A percentile compares a stretch with the other conserved stretches of the same genome.
These are phyloP conservation scores for Suhomyces chickasaworum DNA, from an alignment of 1,139 yeast species.

Conservation along the genomic window DNA sequence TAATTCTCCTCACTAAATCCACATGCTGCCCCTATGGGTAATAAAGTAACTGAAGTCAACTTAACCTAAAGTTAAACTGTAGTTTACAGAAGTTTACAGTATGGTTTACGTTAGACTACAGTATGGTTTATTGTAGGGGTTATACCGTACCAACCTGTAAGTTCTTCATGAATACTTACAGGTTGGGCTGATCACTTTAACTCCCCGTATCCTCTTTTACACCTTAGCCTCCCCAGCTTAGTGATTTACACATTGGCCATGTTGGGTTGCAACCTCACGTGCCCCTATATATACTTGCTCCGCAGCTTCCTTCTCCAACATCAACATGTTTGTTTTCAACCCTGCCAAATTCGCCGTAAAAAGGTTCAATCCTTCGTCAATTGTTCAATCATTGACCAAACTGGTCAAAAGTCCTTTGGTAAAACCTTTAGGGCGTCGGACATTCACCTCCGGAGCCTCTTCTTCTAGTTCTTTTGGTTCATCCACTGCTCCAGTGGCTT, in stretches of 20 bases:
- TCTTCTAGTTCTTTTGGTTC: too few species aligned
- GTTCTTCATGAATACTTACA: neutral
- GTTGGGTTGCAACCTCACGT: slow-evolving; percentile 9
- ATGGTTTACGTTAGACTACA: too few species aligned
- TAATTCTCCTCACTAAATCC: too few species aligned
- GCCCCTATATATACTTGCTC: slow-evolving; percentile 9
- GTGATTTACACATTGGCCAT: too few species aligned
- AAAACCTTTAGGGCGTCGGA: slow-evolving; percentile 1
- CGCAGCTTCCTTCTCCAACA: slow-evolving; percentile 3
- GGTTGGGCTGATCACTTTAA: neutral
- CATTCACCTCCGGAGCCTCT: slow-evolving; percentile 4
- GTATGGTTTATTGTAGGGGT: too few species aligned
- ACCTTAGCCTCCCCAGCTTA: too few species aligned
- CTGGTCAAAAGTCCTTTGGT: slow-evolving; percentile 2
- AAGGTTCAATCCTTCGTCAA: slow-evolving; percentile 2
- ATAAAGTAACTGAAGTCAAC: too few species aligned
- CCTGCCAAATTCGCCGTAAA: slow-evolving; percentile 10
- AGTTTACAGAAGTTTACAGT: too few species aligned
- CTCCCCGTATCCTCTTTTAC: neutral
- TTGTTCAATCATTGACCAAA: neutral
- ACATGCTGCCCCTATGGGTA: too few species aligned
- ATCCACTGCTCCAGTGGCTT: slow-evolving; percentile 1
- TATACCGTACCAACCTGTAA: too few species aligned
- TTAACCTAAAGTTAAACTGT: too few species aligned
- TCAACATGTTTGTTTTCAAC: slow-evolving; percentile 11